Evolutionary conservation across 2,329 filamentous ascomycete species (phyloP), one percentile per base, ranked within the genome.

Genomic region (Rhinocladiella mackenziei): DNA sequence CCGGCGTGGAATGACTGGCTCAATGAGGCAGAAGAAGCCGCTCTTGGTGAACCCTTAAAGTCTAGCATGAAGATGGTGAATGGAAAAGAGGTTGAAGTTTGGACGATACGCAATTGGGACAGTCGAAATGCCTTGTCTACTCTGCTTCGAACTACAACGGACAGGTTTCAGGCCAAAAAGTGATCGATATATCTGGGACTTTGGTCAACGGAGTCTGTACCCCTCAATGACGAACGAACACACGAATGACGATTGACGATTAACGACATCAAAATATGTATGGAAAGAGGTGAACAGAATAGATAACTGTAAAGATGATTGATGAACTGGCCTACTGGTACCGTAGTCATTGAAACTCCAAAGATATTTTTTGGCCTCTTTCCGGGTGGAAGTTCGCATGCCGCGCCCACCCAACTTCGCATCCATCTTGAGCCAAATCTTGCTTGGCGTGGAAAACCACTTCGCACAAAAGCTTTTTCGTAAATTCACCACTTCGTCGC

Each of bases 1-100:
- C 39, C 39, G 3, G 63, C 63, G 1, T 73, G 70, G 70, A 53
- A 56, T 3, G 54, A 63, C 2, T 73, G 70, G 70, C 56, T 73
- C 5, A 33, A 44, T 3, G 60, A 60, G 22, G 70, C 69, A 5
- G 50, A 58, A 34, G 51, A 55, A 30, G 56, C 54, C 2, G 56
- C 56, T 1, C 25, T 47, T 14, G 47, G 44, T 9, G 55, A 57
- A 30, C 53, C 53, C 4, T 39, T 56, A 34, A 40, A 53, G 19
- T 28, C 26, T 11, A 43, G 28, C 26, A 44, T 13, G 19, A 37
- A 35, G 31, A 39, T 34, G 11, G 34, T 44, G 14, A 40, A 53
- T 17, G 55, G 52, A 4, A 43, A 53, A 31, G 41, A 51, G 32
- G 43, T 52, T 11, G 53, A 56, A 33, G 37, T 50, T 5, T 57